Percentiles rank a stretch among this genome's conserved stretches.
Conservation (phyloP, 2,329 filamentous ascomycete species). For the Incumbomyces delicatus region DNA sequence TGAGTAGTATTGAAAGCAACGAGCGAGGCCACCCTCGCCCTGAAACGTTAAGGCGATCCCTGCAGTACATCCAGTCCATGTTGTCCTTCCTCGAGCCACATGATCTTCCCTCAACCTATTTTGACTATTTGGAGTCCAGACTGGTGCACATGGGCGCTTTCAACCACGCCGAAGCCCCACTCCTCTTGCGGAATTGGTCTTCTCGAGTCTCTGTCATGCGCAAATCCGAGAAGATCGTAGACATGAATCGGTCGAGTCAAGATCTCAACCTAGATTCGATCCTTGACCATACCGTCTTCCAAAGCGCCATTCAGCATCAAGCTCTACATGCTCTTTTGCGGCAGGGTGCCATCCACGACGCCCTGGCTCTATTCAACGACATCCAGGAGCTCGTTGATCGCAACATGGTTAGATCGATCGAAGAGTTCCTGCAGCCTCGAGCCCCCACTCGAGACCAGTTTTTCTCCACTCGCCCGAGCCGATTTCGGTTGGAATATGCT, state of each 20-base stretch:
- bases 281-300: constrained; percentile 11
- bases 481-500: constrained; percentile 13
- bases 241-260: not conserved
- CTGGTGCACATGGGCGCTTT: constrained; percentile 42
- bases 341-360: constrained; percentile 12
- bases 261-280: constrained; percentile 12
- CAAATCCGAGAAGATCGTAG: constrained; percentile 2
- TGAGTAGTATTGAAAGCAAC: constrained; percentile 36
- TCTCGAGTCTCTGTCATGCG: not conserved
- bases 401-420: constrained; percentile 24
- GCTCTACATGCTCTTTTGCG: constrained; percentile 30
- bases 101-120: constrained; percentile 23
- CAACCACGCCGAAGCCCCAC: constrained; percentile 26
- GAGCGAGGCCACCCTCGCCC: constrained; percentile 19
- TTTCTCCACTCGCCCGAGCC: constrained; percentile 8
- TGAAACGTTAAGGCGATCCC: not conserved
- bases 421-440: constrained; percentile 12
- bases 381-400: constrained; percentile 33
- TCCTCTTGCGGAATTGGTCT: constrained; percentile 1
- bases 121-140: constrained; percentile 37
- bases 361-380: constrained; percentile 16
- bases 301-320: constrained; percentile 27
- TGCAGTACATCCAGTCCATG: constrained; percentile 29
- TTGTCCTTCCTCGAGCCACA: constrained; percentile 31
- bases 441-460: constrained; percentile 7